Conservation (phyloP, 306 rosid species). For the Malus orientalis region DNA sequence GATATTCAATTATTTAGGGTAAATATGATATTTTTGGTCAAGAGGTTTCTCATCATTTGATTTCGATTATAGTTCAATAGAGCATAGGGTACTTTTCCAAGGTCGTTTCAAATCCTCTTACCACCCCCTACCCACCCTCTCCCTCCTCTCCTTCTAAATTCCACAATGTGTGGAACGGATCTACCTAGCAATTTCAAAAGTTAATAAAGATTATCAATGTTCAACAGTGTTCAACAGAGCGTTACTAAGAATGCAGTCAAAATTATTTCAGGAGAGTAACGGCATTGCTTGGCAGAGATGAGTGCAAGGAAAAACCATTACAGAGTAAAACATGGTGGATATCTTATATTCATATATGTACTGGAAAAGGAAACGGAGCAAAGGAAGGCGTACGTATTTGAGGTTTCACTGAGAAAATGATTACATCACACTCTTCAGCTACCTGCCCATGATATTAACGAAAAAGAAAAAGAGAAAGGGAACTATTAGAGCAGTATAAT, state of each 20-base stretch:
- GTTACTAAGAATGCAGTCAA: neutral
- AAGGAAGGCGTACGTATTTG: slow-evolving; percentile 42
- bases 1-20: too few relatives aligned
- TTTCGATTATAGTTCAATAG: neutral
- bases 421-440: slow-evolving; percentile 52
- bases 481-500: neutral
- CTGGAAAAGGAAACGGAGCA: neutral
- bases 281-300: neutral
- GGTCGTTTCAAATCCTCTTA: too few relatives aligned
- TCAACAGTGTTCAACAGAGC: neutral
- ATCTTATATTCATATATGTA: neutral
- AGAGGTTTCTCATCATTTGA: neutral
- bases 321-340: neutral
- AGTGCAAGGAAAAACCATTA: neutral
- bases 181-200: too few relatives aligned
- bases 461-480: neutral
- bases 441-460: slow-evolving; percentile 31
- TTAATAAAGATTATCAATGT: neutral
- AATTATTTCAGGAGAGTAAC: neutral
- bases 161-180: too few relatives aligned
- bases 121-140: too few relatives aligned
- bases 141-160: too few relatives aligned
- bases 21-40: neutral
- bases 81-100: too few relatives aligned
- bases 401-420: slow-evolving; percentile 66